phyloP scores from a whole-genome alignment of 2,329 filamentous ascomycete species.

The Fusarium avenaceum region DNA sequence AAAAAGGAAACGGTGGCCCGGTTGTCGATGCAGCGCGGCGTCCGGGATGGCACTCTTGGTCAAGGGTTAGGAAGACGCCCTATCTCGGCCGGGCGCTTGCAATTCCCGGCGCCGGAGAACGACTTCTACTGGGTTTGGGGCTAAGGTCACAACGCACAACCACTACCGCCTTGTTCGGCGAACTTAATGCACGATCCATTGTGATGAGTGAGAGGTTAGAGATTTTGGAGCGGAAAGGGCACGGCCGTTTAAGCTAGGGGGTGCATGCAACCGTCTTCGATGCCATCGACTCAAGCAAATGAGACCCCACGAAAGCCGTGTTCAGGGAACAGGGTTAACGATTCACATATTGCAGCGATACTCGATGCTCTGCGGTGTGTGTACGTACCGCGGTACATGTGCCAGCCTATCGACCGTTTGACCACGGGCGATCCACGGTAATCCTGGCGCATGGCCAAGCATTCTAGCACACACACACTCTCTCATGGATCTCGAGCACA shows the following conservation, averaged over 20 bases:
- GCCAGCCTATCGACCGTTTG: conserved; percentile 49
- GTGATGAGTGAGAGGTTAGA: conserved; percentile 7
- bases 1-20: conserved; percentile 47
- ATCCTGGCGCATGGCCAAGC: conserved; percentile 46
- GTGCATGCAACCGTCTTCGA: conserved; percentile 35
- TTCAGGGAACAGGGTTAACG: conserved; percentile 44
- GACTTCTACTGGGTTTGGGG: conserved; percentile 12
- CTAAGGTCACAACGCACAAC: conserved; percentile 31
- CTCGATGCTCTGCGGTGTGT: conserved; percentile 2
- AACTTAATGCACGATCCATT: conserved; percentile 31
- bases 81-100: conserved; percentile 42
- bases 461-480: conserved; percentile 39
- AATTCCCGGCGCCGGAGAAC: conserved; percentile 37
- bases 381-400: conserved; percentile 7
- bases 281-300: conserved; percentile 39
- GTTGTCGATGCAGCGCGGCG: conserved; percentile 42
- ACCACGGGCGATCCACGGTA: conserved; percentile 48
- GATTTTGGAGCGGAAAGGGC: conserved; percentile 26
- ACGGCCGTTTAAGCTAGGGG: conserved; percentile 19
- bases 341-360: conserved; percentile 26
- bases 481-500: conserved; percentile 45
- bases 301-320: conserved; percentile 36
- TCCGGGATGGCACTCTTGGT: conserved; percentile 43
- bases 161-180: conserved; percentile 36
- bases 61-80: conserved; percentile 38